Evolutionary conservation across 169 alveolate species (phyloP), one percentile per base, ranked within the genome.

Genomic region (Plasmodium inui): DNA sequence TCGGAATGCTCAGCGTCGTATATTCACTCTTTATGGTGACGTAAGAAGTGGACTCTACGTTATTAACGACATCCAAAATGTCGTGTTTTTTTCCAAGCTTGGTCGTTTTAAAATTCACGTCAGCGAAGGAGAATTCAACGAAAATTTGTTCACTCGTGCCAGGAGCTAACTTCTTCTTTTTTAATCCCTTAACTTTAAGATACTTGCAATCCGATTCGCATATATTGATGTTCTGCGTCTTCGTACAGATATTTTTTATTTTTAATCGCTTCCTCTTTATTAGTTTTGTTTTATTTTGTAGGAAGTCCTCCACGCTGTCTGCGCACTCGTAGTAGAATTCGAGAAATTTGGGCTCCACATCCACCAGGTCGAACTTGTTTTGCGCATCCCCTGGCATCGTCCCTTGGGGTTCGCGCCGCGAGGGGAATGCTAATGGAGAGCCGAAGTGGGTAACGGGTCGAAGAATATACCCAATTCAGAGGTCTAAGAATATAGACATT

Each of bases 151-250:
- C 94, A 19, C 82, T 55, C 28, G 94, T 88, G 3, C 94, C 88
- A 22, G 94, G 94, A 57, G 88, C 88, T 46, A 88, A 79, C 28
- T 88, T 88, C 32, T 53, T 88, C 26, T 88, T 88, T 88, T 79
- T 88, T 57, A 55, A 1, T 39, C 94, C 94, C 41, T 78, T 88
- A 57, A 88, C 57, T 88, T 88, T 88, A 57, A 88, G 82, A 78
- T 34, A 88, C 34, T 22, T 88, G 4, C 55, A 88, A 53, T 88
- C 94, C 1, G 83, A 57, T 37, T 88, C 94, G 50, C 79, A 88
- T 19, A 88, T 88, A 22, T 74, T 57, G 0, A 88, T 55, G 32
- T 88, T 88, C 28, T 88, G 94, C 9, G 81, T 88, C 76, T 88
- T 88, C 12, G 89, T 78, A 19, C 94, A 88, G 32, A 78, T 46